Base-by-base conservation (phyloP, 805 yeast genomes). In the Allodekkera sacchari region DNA sequence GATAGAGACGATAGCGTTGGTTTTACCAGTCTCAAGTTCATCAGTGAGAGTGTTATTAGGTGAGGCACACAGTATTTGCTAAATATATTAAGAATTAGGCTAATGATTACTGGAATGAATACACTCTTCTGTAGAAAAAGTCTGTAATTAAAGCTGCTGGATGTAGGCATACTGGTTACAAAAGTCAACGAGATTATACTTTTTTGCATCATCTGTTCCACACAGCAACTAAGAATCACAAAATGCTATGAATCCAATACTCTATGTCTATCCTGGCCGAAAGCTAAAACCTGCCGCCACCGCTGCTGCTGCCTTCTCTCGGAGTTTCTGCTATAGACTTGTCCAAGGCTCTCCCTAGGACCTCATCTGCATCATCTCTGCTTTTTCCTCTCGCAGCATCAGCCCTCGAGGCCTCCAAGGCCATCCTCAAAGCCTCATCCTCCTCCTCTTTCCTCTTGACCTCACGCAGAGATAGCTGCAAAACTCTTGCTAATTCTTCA, bases 21-120 rank as follows among this genome's bases (percentile, higher is more conserved):
- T 1, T 57, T 58, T 39, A 58, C 59, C 3, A 54, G 59, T 33
- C 30, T 44, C 6, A 52, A 45, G 30, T 35, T 59, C 31, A 31
- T 49, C 21, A 48, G 58, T 32, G 63, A 58, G 33, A 52, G 56
- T 27, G 43, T 49, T 11, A 46, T 58, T 17, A 35, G 63, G 19
- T 57, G 33, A 35, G 3, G n/a, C n/a, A n/a, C n/a, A n/a, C n/a
- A n/a, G n/a, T n/a, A n/a, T n/a, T n/a, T n/a, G n/a, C n/a, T n/a
- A n/a, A n/a, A n/a, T n/a, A n/a, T n/a, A n/a, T n/a, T n/a, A n/a
- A n/a, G n/a, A n/a, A n/a, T n/a, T n/a, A n/a, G n/a, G n/a, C n/a
- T n/a, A n/a, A n/a, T n/a, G n/a, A n/a, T n/a, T n/a, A n/a, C n/a
- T n/a, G n/a, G n/a, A n/a, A n/a, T n/a, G n/a, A n/a, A n/a, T n/a